Evolutionary conservation across 2,329 filamentous ascomycete species (phyloP), one percentile per base, ranked within the genome.

Genomic region (Blastomyces emzantsi): DNA sequence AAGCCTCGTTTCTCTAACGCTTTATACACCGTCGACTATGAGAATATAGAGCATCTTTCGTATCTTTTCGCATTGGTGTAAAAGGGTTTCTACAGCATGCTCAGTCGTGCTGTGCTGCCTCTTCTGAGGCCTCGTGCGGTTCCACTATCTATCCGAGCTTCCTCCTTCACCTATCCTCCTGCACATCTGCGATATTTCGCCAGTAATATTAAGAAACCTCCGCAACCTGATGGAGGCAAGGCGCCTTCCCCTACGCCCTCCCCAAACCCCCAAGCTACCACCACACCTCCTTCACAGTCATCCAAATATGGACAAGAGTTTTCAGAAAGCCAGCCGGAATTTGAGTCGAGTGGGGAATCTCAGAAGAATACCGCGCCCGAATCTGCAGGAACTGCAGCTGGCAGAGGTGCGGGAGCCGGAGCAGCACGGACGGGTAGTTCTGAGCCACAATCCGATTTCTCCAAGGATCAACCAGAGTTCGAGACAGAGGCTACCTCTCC

Each of bases 31-130:
- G 43, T 45, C 61, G 68, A 65, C 67, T 67, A 69, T 69, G 70
- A 69, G 64, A 66, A 65, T 41, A 64, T 43, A 64, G 65, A 61
- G 25, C 25, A 25, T 61, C 63, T 57, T 28, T 61, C 25, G 63
- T 41, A 64, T 60, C 62, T 39, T 62, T 61, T 64, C 45, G 62
- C 61, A 65, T 67, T 68, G 66, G 60, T 64, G 61, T 64, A 63
- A 64, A 61, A 58, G 47, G 43, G 63, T 19, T 47, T 57, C 41
- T 58, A 61, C 70, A 74, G 66, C 62, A 80, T 80, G 78, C 75
- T 80, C 67, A 77, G 75, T 68, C 78, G 77, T 70, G 75, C 76
- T 65, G 72, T 76, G 63, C 70, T 79, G 68, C 77, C 77, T 75
- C 73, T 78, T 58, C 67, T 75, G 71, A 79, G 77, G 76, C 73